Base-by-base conservation (phyloP, 2,329 filamentous ascomycete species). In the Cladophialophora psammophila region DNA sequence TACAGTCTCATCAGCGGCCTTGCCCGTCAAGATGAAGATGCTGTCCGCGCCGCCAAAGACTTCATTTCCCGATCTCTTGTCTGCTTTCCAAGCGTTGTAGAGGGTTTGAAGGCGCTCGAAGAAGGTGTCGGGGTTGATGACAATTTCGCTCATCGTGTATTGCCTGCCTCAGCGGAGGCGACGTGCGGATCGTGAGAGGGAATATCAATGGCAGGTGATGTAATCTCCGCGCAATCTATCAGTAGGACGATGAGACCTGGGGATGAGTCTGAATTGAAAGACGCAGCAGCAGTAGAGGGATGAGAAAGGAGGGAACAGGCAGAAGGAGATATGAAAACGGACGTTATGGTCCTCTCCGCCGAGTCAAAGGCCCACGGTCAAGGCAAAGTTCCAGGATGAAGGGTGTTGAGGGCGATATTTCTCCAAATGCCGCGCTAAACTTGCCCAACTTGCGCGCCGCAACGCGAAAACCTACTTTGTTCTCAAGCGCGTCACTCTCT, bases 101-200 rank as follows among this genome's bases (percentile, higher is more conserved):
- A 99, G 91, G 77, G 91, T 90, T 73, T 90, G 90, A 73, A 98
- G 87, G 77, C 95, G 94, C 83, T 95, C 94, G 81, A 97, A 94
- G 84, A 99, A 99, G 79, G 89, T 85, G 80, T 91, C 90, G 83
- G 90, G 92, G 84, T 98, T 94, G 84, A 99, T 97, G 83, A 92
- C 92, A 83, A 99, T 96, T 76, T 90, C 88, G 74, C 85, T 86
- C 88, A 90, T 90, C 73, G 68, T 80, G 42, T 63, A 66, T 60
- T 66, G 60, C 63, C 63, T 66, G 64, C 68, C 68, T 70, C 68
- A 26, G 55, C n/a, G 10, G 57, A 68, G 66, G 68, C 66, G 50
- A 57, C 35, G 42, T 2, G 7, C 12, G 20, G 10, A 26, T 50
- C 13, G 45, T 50, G 18, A 50, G 6, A 50, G 18, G 45, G 45